Evolutionary conservation across 768 basidiomycete species (phyloP), one percentile per base, ranked within the genome.

Genomic region (Pluteus cervinus): DNA sequence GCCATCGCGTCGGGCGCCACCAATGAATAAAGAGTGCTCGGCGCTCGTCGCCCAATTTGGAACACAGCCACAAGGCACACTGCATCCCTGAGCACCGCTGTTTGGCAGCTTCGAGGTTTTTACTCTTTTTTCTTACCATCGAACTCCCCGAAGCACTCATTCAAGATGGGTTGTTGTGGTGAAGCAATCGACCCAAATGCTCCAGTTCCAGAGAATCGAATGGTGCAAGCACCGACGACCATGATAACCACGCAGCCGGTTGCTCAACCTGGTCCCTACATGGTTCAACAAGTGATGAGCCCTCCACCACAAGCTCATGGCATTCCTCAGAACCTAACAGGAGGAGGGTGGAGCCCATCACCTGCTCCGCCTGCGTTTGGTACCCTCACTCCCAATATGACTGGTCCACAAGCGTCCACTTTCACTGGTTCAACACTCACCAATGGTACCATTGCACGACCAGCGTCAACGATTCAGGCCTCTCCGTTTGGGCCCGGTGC

Each of bases 101-200:
- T 36, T 28, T 29, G 25, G 14, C 26, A 14, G 11, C 29, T 20
- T 26, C 28, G 36, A 26, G 33, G 30, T 18, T 29, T 35, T 32
- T 33, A 36, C 14, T 43, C 29, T 24, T 17, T 23, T 26, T 28
- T 34, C 21, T 28, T 16, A 24, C 23, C 26, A 23, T n/a, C 36
- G 22, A 29, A 25, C 33, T 48, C n/a, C 24, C 21, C 32, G 25
- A 31, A 34, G 24, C 36, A 37, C 22, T 34, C 16, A n/a, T 45
- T 43, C 47, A 60, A 47, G 47, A 83, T 81, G 79, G 68, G 75
- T 45, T 86, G 85, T 50, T 87, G 84, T 53, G 80, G 81, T n/a
- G 68, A 73, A 33, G 46, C 69, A 7, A 52, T 45, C 22, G 50
- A 53, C 24, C 44, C 49, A 26, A 52, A 60, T 39, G 44, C 54